Base-by-base conservation (phyloP, 2,329 filamentous ascomycete species). In the Beauveria varroae region DNA sequence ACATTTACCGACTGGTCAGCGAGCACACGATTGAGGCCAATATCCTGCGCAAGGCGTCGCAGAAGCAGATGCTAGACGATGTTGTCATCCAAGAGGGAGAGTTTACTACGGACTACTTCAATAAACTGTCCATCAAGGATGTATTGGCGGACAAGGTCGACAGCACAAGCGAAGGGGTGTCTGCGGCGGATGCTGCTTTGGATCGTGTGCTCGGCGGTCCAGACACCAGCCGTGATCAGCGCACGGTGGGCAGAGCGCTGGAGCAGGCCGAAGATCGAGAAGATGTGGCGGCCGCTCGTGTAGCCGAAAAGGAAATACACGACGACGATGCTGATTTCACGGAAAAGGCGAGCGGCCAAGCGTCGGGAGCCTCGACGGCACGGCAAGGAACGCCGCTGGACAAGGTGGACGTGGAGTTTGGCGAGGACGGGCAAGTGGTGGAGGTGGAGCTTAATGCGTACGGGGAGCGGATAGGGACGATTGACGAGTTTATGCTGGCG, bases 31-130 rank as follows among this genome's bases (percentile, higher is more conserved):
- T 99, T 63, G 95, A 99, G 74, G 93, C 93, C 69, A 99, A 99
- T 70, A 99, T 99, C 64, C 79, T 99, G 44, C 90, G 93, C 65
- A 98, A 98, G 71, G 92, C 92, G 14, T 96, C 95, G 58, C 95
- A 99, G 74, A 99, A 99, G 78, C 90, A 96, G 68, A 92, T 99
- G 85, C 83, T 99, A 0, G 95, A 99, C 69, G 95, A 99, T 65
- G 91, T 99, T 8, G 93, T 99, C 61, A 99, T 99, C 67, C 96
- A 99, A 71, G 95, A 98, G 72, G 95, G 95, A 64, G 92, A 93
- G 66, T 99, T 99, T 73, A 99, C 93, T 0, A 99, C 95, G 0
- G 95, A 99, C 69, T 93, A 96, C 72, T 93, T 96, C 75, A 92
- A 92, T 68, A 91, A 88, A 68, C 79, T 90, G 49, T 93, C 66